Evolutionary conservation across 192 early-diverging fungal species (phyloP), one percentile per base, ranked within the genome.

Genomic region (Gaertneriomyces semiglobifer): DNA sequence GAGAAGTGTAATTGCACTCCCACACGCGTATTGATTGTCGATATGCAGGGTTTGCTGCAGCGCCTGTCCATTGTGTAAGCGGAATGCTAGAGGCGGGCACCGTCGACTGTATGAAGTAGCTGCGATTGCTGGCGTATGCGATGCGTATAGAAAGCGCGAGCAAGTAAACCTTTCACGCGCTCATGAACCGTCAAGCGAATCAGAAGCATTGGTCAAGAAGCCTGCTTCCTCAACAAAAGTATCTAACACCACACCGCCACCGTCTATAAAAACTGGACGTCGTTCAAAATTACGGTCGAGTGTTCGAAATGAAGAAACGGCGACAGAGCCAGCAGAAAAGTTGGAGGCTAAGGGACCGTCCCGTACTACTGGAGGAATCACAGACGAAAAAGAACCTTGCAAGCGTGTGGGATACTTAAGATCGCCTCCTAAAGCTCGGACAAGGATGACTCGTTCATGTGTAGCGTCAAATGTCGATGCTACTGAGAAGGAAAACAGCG

Each of bases 61-160:
- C n/a, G 20, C n/a, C n/a, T 52, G 50, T 20, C 50, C 50, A n/a
- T 20, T 52, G n/a, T 52, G 50, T 52, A 52, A 52, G 5, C 50
- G 50, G 50, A 18, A 18, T 6, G 50, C 50, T 6, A 3, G 50
- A 52, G 50, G 50, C n/a, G 50, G 50, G 0, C 20, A 52, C 50
- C n/a, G 50, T 18, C n/a, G 50, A 52, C n/a, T 20, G 20, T 20
- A 18, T 20, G n/a, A n/a, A n/a, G n/a, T 18, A 52, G n/a, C 20
- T 20, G 50, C 50, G 6, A n/a, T 52, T 18, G n/a, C 50, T 18
- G n/a, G 20, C 5, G 4, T 20, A 6, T 52, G 50, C 6, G 50
- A 52, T 6, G 50, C 50, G 20, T 52, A 52, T 52, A 52, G 6
- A 52, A 18, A 52, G n/a, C 50, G n/a, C 6, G 50, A 52, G 5